Percentiles rank a stretch among this genome's conserved stretches.
These are phyloP conservation scores for Pythium sp. DNA, from an alignment of 352 stramenopile species.

Conservation along the genomic window DNA sequence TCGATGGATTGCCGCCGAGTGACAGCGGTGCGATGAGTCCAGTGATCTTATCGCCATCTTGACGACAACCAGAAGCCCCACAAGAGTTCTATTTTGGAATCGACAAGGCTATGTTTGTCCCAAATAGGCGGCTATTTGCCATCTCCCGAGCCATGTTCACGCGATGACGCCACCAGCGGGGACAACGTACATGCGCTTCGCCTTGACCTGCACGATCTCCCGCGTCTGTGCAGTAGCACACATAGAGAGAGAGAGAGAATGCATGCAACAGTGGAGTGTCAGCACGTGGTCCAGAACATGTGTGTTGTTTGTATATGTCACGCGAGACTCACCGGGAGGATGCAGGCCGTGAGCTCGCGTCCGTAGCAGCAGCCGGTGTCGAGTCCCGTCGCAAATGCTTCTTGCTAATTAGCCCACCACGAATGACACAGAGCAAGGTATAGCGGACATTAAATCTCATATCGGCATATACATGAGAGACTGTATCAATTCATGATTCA, in stretches of 20 bases:
- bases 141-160: neutral
- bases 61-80: no score
- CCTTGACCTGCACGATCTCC: constrained; percentile 18
- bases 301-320: neutral
- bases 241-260: neutral
- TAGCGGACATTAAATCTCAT: neutral
- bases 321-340: constrained; percentile 61
- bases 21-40: neutral
- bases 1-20: neutral
- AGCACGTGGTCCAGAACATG: neutral
- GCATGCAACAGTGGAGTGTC: neutral
- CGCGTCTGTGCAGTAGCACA: constrained; percentile 1
- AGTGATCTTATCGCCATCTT: neutral
- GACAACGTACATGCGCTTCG: constrained; percentile 11
- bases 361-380: constrained; percentile 92
- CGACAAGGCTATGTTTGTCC: neutral
- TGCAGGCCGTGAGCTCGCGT: constrained; percentile 77
- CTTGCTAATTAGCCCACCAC: constrained; percentile 38
- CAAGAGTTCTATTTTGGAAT: neutral
- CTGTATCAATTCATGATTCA: neutral
- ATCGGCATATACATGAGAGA: neutral
- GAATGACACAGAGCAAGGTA: neutral
- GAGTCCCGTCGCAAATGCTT: constrained; percentile 87
- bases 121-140: neutral
- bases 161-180: neutral